Evolutionary conservation across 2,329 filamentous ascomycete genomes (phyloP).

Genomic region (Fusarium sulawesiense): DNA sequence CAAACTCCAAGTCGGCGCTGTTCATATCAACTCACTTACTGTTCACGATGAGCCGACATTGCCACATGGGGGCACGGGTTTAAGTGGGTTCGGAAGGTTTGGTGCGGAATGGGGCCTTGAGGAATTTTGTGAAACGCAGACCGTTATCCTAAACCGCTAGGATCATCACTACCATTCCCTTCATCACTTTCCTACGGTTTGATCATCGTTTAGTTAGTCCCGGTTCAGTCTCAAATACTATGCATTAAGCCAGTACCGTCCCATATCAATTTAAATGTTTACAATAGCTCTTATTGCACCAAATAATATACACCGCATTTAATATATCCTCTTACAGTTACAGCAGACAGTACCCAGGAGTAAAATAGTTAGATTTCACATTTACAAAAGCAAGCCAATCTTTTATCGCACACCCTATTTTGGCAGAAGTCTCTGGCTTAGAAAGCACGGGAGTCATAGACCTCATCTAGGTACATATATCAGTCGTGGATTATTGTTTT

Average conservation of each 20-base stretch:
- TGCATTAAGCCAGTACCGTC: rapidly evolving
- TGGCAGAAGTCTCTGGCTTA: background rate
- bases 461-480: background rate
- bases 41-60: constrained; percentile 71
- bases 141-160: background rate
- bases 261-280: background rate
- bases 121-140: constrained; percentile 53
- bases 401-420: background rate
- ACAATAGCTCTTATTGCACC: background rate
- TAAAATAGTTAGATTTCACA: background rate
- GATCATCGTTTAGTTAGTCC: background rate
- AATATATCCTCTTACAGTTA: background rate
- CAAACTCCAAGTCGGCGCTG: constrained; percentile 71
- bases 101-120: constrained; percentile 24
- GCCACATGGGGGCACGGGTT: constrained; percentile 73
- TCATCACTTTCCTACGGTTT: rapidly evolving
- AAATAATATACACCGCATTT: rapidly evolving
- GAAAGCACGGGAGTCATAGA: background rate
- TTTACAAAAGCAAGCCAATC: rapidly evolving
- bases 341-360: background rate
- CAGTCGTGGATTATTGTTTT: background rate
- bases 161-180: rapidly evolving
- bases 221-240: rapidly evolving
- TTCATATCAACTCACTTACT: constrained; percentile 73
- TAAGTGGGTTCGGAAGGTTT: constrained; percentile 71